Base-by-base conservation (phyloP, 1,284 basidiomycete genomes). In the Papiliotrema nemorosa region DNA sequence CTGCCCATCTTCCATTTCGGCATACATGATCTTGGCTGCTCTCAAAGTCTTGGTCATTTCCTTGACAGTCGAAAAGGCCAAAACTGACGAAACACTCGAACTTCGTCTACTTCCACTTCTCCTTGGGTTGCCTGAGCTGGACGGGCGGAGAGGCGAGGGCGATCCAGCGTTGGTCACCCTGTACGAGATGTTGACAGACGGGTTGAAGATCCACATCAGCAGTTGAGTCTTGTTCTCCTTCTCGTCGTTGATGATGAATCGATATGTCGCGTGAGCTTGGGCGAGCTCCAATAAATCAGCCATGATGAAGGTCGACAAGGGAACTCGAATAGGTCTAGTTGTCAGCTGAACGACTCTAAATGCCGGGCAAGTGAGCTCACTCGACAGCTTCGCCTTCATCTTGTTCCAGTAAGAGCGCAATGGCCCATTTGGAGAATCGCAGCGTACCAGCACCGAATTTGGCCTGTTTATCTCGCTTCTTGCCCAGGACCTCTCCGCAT, bases 151-250 rank as follows among this genome's bases (percentile, higher is more conserved):
- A 43, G 7, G 41, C 25, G 25, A 43, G n/a, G 22, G 38, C 25
- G 5, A 20, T 14, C 4, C n/a, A n/a, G n/a, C 41, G 26, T n/a
- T 22, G 16, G 25, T 16, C 24, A 3, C 44, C 20, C 60, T 54
- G 66, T 90, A 92, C 1, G 88, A 81, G 25, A 93, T 73, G 12
- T 82, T 81, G 58, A 93, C 83, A 53, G 79, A 83, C 0, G 90
- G 89, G 69, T 91, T 93, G 80, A 94, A 93, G 20, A 93, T 70
- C 90, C 90, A 93, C 12, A 91, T 78, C 87, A 69, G 48, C 29
- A 22, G 44, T 13, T 56, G 26, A 27, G 44, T 4, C 27, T n/a
- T 27, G 0, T 3, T 18, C 3, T 20, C 25, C 27, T 24, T 24
- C 31, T 24, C 88, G 55, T 93, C 90, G 9, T 82, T 77, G 38